These are phyloP conservation scores for Pestalotiopsis sp. DNA, from an alignment of 2,329 filamentous ascomycete genomes.

Conservation along the genomic window DNA sequence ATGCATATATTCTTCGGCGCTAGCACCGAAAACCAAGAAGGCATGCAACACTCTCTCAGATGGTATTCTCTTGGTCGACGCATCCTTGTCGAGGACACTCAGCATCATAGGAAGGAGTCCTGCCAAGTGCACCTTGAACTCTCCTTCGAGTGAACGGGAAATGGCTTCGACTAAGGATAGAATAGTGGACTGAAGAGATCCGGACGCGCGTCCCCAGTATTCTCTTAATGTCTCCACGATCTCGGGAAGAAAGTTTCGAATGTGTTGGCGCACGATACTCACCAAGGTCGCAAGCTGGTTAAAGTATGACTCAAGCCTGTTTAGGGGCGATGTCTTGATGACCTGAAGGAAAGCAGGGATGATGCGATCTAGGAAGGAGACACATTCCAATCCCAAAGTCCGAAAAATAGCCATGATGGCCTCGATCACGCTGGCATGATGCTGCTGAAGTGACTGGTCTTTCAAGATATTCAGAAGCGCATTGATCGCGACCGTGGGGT, in stretches of 20 bases:
- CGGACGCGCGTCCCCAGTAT: conserved; percentile 79
- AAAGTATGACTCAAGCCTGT: conserved; percentile 91
- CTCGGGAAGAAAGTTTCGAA: conserved; percentile 83
- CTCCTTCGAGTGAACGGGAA: conserved; percentile 88
- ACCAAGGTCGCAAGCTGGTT: conserved; percentile 94
- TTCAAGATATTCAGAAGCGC: conserved; percentile 90
- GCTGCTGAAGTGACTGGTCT: conserved; percentile 84
- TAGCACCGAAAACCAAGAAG: conserved; percentile 93
- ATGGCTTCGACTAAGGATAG: conserved; percentile 92
- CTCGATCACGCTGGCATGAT: conserved; percentile 92
- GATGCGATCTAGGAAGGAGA: conserved; percentile 90
- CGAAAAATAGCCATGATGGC: conserved; percentile 99
- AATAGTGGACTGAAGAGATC: conserved; percentile 86
- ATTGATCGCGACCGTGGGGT: conserved; percentile 96
- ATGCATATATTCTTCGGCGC: conserved; percentile 98
- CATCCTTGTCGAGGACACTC: conserved; percentile 86
- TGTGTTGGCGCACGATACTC: conserved; percentile 94
- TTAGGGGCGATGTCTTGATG: conserved; percentile 77
- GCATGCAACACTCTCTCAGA: conserved; percentile 93
- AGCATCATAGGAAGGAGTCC: conserved; percentile 91
- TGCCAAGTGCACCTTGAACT: conserved; percentile 96
- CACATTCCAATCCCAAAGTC: conserved; percentile 92
- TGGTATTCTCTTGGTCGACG: conserved; percentile 71
- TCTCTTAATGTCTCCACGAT: conserved; percentile 87
- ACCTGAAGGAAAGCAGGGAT: conserved; percentile 92